Evolutionary conservation across 129 eudicot genomes (phyloP).

Genomic region (Tagetes erecta): DNA sequence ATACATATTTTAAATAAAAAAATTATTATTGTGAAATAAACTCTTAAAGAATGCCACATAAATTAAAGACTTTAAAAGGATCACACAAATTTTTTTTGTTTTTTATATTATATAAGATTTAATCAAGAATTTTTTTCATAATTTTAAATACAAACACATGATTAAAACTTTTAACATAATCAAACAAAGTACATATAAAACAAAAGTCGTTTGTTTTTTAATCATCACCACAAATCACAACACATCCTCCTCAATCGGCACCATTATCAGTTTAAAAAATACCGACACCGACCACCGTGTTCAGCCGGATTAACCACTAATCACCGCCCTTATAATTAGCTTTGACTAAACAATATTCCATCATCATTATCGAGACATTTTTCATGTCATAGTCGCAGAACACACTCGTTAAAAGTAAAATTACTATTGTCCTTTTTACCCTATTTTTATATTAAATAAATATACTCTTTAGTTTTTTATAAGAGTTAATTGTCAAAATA

Average conservation of each 20-base stretch:
- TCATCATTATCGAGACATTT: slow-evolving; percentile 34
- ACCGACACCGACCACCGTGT: slow-evolving; percentile 12
- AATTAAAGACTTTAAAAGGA: too few relatives aligned
- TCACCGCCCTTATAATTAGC: not conserved
- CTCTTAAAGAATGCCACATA: too few relatives aligned
- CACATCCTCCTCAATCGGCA: not conserved
- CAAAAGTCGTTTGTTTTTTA: not conserved
- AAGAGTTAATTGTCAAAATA: too few relatives aligned
- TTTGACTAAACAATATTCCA: not conserved
- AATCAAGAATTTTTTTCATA: not conserved
- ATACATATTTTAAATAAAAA: too few relatives aligned
- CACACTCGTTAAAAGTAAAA: slow-evolving; percentile 27
- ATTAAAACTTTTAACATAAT: not conserved
- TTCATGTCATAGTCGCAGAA: slow-evolving; percentile 5
- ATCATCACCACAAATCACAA: not conserved
- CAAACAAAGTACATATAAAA: not conserved
- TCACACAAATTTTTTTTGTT: too few relatives aligned
- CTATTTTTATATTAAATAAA: too few relatives aligned
- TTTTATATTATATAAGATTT: too few relatives aligned
- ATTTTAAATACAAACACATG: too few relatives aligned
- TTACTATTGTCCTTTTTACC: too few relatives aligned
- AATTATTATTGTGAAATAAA: too few relatives aligned
- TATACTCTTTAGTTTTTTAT: too few relatives aligned
- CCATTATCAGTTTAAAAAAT: not conserved
- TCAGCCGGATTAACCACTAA: slow-evolving; percentile 26